These are phyloP conservation scores for Leccinum angustisporum DNA, from an alignment of 1,284 basidiomycete species.

Conservation along the genomic window DNA sequence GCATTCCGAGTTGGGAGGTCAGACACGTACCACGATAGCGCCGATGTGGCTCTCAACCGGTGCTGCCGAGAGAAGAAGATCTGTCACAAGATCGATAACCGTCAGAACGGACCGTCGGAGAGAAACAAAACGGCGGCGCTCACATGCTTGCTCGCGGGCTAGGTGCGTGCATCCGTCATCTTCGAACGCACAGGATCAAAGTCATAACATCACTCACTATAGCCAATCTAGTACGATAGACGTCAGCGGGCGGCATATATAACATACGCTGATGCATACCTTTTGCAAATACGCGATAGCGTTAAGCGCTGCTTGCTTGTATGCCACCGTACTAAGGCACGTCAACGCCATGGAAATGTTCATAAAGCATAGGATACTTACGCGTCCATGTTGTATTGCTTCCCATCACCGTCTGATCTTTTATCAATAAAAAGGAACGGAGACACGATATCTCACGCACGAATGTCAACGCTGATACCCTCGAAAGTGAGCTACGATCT, in stretches of 20 bases:
- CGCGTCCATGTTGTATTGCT: conserved; percentile 79
- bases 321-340: conserved; percentile 60
- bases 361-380: conserved; percentile 34
- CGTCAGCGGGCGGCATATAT: not conserved
- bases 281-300: conserved; percentile 77
- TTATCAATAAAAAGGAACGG: conserved; percentile 1
- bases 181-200: not conserved
- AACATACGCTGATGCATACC: conserved; percentile 40
- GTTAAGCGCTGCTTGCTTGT: conserved; percentile 77
- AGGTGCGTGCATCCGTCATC: not conserved
- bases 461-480: conserved; percentile 71
- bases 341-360: not conserved
- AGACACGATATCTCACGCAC: conserved; percentile 37
- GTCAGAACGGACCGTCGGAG: not conserved
- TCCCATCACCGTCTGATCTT: conserved; percentile 64
- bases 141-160: conserved; percentile 75
- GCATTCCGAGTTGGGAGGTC: not conserved
- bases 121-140: conserved; percentile 23
- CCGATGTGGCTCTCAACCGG: conserved; percentile 77
- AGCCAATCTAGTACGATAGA: conserved; percentile 49
- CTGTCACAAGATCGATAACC: conserved; percentile 28
- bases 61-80: conserved; percentile 73
- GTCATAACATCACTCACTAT: conserved; percentile 47
- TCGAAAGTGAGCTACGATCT: conserved; percentile 60
- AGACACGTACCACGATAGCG: conserved; percentile 60